Conservation (phyloP, 2,329 filamentous ascomycete species). For the Penicillium nordicum region DNA sequence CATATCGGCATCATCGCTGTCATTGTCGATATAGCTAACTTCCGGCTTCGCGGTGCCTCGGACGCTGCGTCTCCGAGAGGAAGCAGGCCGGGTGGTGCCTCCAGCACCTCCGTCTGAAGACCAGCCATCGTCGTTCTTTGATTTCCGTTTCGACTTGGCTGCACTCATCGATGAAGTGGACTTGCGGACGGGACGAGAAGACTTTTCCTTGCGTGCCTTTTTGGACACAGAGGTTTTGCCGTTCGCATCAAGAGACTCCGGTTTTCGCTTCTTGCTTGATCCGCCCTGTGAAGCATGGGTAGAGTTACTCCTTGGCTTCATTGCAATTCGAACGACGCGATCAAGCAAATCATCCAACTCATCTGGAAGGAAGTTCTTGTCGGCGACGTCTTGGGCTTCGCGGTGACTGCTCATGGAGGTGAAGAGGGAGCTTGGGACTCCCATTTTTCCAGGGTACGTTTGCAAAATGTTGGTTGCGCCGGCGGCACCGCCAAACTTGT, state of each 20-base stretch:
- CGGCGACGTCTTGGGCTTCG: conserved; percentile 77
- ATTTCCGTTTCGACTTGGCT: conserved; percentile 38
- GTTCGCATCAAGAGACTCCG: conserved; percentile 31
- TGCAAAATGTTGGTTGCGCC: conserved; percentile 61
- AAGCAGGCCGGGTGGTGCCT: conserved; percentile 26
- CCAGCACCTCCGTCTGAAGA: conserved; percentile 43
- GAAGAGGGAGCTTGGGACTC: conserved; percentile 77
- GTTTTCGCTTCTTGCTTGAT: conserved; percentile 42
- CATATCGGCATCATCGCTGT: conserved; percentile 44
- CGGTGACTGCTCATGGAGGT: conserved; percentile 70
- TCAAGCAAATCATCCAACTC: conserved; percentile 74
- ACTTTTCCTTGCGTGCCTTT: conserved; percentile 34
- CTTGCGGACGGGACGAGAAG: conserved; percentile 29
- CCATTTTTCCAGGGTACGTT: conserved; percentile 75
- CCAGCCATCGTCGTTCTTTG: conserved; percentile 41
- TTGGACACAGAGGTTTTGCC: conserved; percentile 25
- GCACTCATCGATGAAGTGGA: conserved; percentile 28
- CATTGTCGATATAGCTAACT: conserved; percentile 45
- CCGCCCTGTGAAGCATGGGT: conserved; percentile 17
- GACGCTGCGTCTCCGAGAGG: conserved; percentile 40
- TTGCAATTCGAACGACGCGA: conserved; percentile 63
- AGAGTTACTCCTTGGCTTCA: conserved; percentile 57
- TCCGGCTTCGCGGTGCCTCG: conserved; percentile 33
- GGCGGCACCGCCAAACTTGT: conserved; percentile 41
- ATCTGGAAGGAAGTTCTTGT: conserved; percentile 78